Base-by-base conservation (phyloP, 202 grass and related monocot genomes). In the Hordeum pubiflorum region DNA sequence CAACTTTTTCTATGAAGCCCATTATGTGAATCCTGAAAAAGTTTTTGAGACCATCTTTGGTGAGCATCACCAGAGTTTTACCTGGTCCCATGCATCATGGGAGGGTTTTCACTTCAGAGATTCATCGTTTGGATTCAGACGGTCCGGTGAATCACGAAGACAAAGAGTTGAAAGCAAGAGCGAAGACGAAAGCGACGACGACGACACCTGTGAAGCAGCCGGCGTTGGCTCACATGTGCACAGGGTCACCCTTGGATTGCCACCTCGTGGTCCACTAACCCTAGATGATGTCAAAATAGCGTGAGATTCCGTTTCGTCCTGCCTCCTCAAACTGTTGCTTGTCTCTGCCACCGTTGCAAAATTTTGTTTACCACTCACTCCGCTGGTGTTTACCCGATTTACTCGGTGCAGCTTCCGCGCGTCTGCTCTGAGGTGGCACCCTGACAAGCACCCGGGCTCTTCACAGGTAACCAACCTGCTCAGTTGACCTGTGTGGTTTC, bases 391-490 rank as follows among this genome's bases (percentile, higher is more conserved):
- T 4, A 77, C 60, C 66, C 21, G 32, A 58, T 41, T 81, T 83
- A 72, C 76, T 73, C 50, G 7, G 11, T 90, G 40, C 81, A 95
- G 96, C 55, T 98, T 95, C 52, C 84, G 87, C 41, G 32, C 77
- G 75, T 90, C 88, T 61, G 96, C 96, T 64, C 65, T 98, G 32
- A 94, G 93, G 82, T 98, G 95, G 95, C 92, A 98, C 31, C 96
- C 96, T 88, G 95, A 98, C 79, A 93, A 77, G 80, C 95, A 98
- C 82, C 82, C 78, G 11, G 90, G 88, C 58, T 86, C 86, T 78
- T 98, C 96, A 36, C 92, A 95, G 92, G 90, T 95, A 70, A 82
- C 31, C 20, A 38, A 82, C 31, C 20, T 54, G 9, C 60, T 72
- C 11, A 64, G 24, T 75, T 63, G 7, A 26, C 24, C 24, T 26